Base-by-base conservation (phyloP, 2,329 filamentous ascomycete genomes). In the Fusarium sp. region DNA sequence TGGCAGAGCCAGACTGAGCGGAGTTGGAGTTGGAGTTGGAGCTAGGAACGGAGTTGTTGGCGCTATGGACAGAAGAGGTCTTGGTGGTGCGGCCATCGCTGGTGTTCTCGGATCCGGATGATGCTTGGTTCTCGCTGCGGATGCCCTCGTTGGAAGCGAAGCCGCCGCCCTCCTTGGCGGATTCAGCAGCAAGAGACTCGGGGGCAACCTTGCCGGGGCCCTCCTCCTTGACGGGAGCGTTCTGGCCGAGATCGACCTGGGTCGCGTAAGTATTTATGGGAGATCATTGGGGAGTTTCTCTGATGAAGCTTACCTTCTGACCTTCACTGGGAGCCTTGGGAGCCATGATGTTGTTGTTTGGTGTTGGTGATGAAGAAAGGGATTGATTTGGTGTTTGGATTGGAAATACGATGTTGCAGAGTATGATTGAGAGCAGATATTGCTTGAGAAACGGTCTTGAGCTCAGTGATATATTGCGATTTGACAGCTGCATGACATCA, bases 161-260 rank as follows among this genome's bases (percentile, higher is more conserved):
- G 14, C 79, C 81, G 69, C 91, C 92, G 61, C 85, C 85, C 24
- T 82, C 72, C 48, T 83, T 81, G 63, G 88, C 80, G 0, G 92
- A 96, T 75, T 95, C 90, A 62, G 89, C 91, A 13, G 93, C 93
- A 7, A 97, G 88, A 9, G 92, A 95, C 79, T 91, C 92, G 16
- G 86, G 82, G 46, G 86, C 81, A 2, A 95, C 85, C 27, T 83
- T 74, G 55, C 93, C 93, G 7, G 90, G 82, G 16, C 85, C 82
- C 78, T 96, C 93, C 18, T 82, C 77, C 62, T 84, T 86, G 2
- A 75, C 59, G 29, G 88, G 86, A 46, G 87, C 83, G 48, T 86
- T 79, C 63, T 78, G 68, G 58, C 84, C 82, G 46, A 79, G 79
- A 20, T 79, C 80, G 65, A 87, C 86, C 83, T 88, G 55, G 9